Evolutionary conservation across 352 stramenopile species (phyloP), one percentile per base, ranked within the genome.

Genomic region (Hyaloperonospora brassicae): DNA sequence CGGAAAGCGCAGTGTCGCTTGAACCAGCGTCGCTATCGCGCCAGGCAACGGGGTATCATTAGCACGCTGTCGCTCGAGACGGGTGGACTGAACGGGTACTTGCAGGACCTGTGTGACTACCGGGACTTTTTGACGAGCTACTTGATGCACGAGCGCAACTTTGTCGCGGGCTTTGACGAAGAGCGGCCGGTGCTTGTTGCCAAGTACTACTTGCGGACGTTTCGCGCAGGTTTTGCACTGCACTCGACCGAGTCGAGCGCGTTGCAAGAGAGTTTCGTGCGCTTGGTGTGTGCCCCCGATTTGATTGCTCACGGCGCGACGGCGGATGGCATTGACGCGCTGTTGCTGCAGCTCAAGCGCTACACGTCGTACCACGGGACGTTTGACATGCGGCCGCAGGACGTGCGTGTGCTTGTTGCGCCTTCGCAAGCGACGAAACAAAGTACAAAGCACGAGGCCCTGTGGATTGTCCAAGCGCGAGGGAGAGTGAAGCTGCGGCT

Each of bases 1-100:
- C 78, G 78, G 30, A 88, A 88, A 53, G 72, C 69, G 55, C 78
- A 88, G 56, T 88, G 78, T 61, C 85, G 84, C 43, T 67, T 88
- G 45, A 88, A 88, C 55, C 78, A 88, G 45, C 73, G 78, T 8
- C 53, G 78, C 31, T 88, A 88, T 51, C 64, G 78, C n/a, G 78
- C 75, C 3, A 63, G 76, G 46, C 78, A 88, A 57, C 55, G 70
- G 35, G 76, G 73, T 11, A 70, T 86, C 55, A 83, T 86, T 53
- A 81, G 59, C 40, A 77, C 64, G 34, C 38, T 88, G 35, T 81
- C 76, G 43, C 54, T 84, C 8, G 78, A 86, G 54, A 80, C 69
- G 1, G 69, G 84, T 24, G 68, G 73, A 10, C 50, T 82, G 12
- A 62, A 48, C n/a, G 78, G 68, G 17, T 50, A 73, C 31, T 59